Evolutionary conservation across 805 yeast genomes (phyloP), one percentile per base, ranked within the genome.

Genomic region (Candida hispaniensis): DNA sequence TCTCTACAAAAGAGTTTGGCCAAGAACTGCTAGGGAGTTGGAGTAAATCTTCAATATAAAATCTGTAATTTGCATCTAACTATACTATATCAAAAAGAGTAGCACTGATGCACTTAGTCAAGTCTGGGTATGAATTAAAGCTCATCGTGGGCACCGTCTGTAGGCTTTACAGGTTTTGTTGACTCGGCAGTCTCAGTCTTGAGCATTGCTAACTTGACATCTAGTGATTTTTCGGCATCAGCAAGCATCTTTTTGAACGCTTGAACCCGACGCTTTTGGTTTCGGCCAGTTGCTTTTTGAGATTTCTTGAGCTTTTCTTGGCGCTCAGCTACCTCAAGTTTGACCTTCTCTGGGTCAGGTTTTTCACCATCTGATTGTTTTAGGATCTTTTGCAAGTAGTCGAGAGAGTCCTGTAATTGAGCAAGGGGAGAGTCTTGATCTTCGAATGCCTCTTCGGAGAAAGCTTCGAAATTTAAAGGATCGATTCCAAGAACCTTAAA

Each of bases 1-100:
- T 18, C 60, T 91, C 47, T 91, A 80, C 63, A 88, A 82, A 61
- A 74, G 98, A 51, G 79, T 79, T 43, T 91, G 96, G 96, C 97
- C 98, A 4, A 44, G 56, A 15, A 30, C 28, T n/a, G 38, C 52
- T 5, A 30, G 30, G 8, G 36, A 32, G 28, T 32, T 10, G 6
- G 36, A 32, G 14, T 32, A 32, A n/a, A 10, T 19, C 8, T 19
- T 8, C 9, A 19, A 8, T 19, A 19, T n/a, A n/a, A n/a, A n/a
- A n/a, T n/a, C n/a, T n/a, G n/a, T n/a, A n/a, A n/a, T n/a, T n/a
- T n/a, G n/a, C n/a, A n/a, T n/a, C n/a, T n/a, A n/a, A n/a, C n/a
- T n/a, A n/a, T n/a, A n/a, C n/a, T n/a, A n/a, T n/a, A n/a, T n/a
- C n/a, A n/a, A n/a, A n/a, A n/a, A n/a, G n/a, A n/a, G n/a, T n/a